These are phyloP conservation scores for Nematodospora valgi DNA, from an alignment of 805 yeast genomes.

Conservation along the genomic window DNA sequence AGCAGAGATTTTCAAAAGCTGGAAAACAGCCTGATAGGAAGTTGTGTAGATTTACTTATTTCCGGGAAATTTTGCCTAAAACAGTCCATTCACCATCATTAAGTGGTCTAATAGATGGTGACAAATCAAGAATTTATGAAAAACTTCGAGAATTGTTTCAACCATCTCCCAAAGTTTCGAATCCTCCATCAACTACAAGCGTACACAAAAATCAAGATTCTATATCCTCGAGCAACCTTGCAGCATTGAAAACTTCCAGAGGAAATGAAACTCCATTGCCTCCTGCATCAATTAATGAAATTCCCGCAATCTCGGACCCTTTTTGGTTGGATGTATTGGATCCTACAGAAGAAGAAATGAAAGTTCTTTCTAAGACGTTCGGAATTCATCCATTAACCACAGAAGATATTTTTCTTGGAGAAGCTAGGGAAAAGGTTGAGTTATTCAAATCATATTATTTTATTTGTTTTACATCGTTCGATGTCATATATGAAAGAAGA, in stretches of 20 bases:
- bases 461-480: slow-evolving; percentile 69
- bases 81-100: slow-evolving; percentile 88
- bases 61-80: slow-evolving; percentile 84
- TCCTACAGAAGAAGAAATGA: slow-evolving; percentile 97
- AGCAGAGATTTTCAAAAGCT: slow-evolving; percentile 2
- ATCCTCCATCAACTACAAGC: slow-evolving; percentile 11
- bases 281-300: slow-evolving; percentile 5
- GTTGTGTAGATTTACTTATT: slow-evolving; percentile 77
- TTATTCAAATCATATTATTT: slow-evolving; percentile 86
- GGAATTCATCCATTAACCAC: slow-evolving; percentile 96
- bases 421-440: slow-evolving; percentile 93
- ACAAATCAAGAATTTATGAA: slow-evolving; percentile 7
- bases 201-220: slow-evolving; percentile 1
- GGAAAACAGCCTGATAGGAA: slow-evolving; percentile 10
- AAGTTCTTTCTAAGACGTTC: slow-evolving; percentile 82
- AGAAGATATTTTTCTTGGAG: slow-evolving; percentile 91
- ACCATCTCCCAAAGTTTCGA: slow-evolving; percentile 13
- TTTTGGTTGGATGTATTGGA: slow-evolving; percentile 87
- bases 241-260: background rate
- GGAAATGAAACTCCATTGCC: slow-evolving; percentile 4
- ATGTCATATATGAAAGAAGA: slow-evolving; percentile 69
- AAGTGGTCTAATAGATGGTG: slow-evolving; percentile 53
- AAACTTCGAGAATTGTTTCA: slow-evolving; percentile 22
- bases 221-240: background rate
- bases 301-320: slow-evolving; percentile 16